phyloP scores from a whole-genome alignment of 2,329 filamentous ascomycete genomes.

The Stachybotrys elegans region DNA sequence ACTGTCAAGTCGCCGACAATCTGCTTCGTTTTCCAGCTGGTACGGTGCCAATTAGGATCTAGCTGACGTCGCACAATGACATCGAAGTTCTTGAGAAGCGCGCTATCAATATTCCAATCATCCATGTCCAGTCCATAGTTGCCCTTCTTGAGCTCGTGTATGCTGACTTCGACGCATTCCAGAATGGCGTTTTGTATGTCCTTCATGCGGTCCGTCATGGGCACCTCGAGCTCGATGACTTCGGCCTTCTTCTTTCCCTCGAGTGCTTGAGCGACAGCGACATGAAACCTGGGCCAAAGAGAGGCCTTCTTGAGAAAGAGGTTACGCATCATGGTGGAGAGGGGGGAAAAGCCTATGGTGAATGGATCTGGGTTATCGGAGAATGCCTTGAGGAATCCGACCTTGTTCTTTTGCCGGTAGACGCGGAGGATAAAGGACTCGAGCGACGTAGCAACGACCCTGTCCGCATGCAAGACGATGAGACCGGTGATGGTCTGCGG shows the following conservation, averaged over 20 bases:
- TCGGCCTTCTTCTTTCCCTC: conserved; percentile 93
- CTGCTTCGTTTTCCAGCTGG: conserved; percentile 91
- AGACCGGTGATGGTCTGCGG: conserved; percentile 83
- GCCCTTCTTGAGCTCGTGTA: conserved; percentile 86
- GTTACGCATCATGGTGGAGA: conserved; percentile 84
- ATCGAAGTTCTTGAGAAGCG: conserved; percentile 89
- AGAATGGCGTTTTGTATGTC: conserved; percentile 92
- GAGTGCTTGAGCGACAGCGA: conserved; percentile 80
- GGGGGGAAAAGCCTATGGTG: conserved; percentile 77
- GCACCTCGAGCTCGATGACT: conserved; percentile 92
- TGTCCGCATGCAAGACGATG: conserved; percentile 83
- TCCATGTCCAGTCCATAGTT: conserved; percentile 92
- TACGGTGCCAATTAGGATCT: conserved; percentile 94
- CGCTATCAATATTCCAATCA: conserved; percentile 93
- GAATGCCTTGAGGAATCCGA: conserved; percentile 91
- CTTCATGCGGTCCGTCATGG: conserved; percentile 91
- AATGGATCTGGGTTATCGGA: conserved; percentile 92
- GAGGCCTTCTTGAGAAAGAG: conserved; percentile 85
- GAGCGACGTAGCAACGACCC: conserved; percentile 76
- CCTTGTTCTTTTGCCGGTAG: conserved; percentile 91
- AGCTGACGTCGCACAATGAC: conserved; percentile 81
- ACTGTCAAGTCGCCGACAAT: conserved; percentile 87
- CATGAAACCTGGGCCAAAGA: conserved; percentile 89
- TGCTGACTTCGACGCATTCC: conserved; percentile 93
- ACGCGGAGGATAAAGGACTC: conserved; percentile 95